Evolutionary conservation across 495 filamentous ascomycete genomes (phyloP), one percentile per base, ranked within the genome.

Genomic region (Penicillium salamii): DNA sequence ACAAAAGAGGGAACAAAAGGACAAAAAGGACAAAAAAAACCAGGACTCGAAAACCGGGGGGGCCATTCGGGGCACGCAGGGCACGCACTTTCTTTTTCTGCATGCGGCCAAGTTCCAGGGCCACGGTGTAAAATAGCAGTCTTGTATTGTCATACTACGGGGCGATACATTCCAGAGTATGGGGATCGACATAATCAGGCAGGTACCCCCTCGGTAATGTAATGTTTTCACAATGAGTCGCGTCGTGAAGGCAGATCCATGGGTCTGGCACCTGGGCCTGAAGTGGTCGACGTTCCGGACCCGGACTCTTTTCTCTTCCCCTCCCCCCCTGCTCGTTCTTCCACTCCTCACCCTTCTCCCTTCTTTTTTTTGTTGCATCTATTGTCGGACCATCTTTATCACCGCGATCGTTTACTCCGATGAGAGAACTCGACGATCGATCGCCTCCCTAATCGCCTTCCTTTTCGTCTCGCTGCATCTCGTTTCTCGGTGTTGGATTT

Each of bases 181-280:
- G 34, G 19, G n/a, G 11, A 18, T 7, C 37, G 19, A 21, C 24
- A 32, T 44, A 46, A 5, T 40, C 31, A 41, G 32, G 8, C 14
- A 39, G 33, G 47, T 50, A 50, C 38, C 15, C 11, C 36, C n/a
- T 4, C 5, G 44, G 60, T 63, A 47, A 42, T 48, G 28, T 42
- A 47, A 46, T 23, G 18, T 57, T 63, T 45, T 21, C 55, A 37
- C 23, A 33, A 21, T 50, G 41, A 60, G 57, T 57, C 61, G 61
- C 61, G 61, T 64, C 58, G 60, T 55, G 53, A 50, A 49, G 15
- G 52, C 60, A 61, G 61, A 63, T 58, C 61, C 61, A 63, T 63
- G 61, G 60, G 58, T 63, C 61, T 64, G 58, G 61, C 61, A 58
- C 54, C 42, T 49, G 60, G 53, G 53, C 38, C 44, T 50, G 7